These are phyloP conservation scores for Trichophyton mentagrophytes DNA, from an alignment of 2,329 filamentous ascomycete genomes.

Conservation along the genomic window DNA sequence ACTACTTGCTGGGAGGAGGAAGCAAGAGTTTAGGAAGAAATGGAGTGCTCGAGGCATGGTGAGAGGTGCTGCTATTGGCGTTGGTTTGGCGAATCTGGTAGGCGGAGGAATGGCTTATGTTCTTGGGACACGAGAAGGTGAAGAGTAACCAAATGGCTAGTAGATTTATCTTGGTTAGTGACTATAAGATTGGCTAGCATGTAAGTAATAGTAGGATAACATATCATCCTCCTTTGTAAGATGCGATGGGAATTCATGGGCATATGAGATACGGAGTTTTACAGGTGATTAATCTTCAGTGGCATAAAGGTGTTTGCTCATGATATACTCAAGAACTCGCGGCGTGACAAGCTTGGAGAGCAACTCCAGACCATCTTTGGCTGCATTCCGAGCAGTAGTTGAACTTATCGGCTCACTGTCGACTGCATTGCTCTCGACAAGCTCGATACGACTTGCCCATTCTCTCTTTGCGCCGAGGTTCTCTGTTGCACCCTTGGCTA, in stretches of 20 bases:
- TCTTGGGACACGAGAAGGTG: conserved; percentile 30
- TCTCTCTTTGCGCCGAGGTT: conserved; percentile 27
- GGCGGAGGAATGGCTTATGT: conserved; percentile 36
- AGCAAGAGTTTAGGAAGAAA: conserved; percentile 34
- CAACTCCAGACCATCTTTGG: conserved; percentile 19
- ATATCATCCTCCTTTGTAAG: background rate
- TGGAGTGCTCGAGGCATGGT: conserved; percentile 34
- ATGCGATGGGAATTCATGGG: background rate
- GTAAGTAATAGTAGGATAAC: background rate
- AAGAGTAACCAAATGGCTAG: conserved; percentile 21
- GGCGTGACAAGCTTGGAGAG: conserved; percentile 27
- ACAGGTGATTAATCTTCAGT: background rate
- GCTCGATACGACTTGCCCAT: conserved; percentile 32
- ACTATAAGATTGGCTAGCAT: background rate
- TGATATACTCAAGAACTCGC: conserved; percentile 23
- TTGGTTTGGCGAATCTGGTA: conserved; percentile 35
- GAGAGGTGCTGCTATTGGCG: conserved; percentile 34
- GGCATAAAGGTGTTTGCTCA: conserved; percentile 22
- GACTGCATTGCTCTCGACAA: conserved; percentile 28
- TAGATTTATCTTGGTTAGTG: background rate
- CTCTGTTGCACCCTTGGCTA: conserved; percentile 28
- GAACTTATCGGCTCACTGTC: conserved; percentile 31
- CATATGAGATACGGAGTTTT: background rate
- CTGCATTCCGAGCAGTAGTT: conserved; percentile 30
- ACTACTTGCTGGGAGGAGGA: conserved; percentile 48